A percentile compares a stretch with the other conserved stretches of the same genome.
Conservation (phyloP, 1,139 yeast genomes). For the Debaryomyces subglobosus region DNA sequence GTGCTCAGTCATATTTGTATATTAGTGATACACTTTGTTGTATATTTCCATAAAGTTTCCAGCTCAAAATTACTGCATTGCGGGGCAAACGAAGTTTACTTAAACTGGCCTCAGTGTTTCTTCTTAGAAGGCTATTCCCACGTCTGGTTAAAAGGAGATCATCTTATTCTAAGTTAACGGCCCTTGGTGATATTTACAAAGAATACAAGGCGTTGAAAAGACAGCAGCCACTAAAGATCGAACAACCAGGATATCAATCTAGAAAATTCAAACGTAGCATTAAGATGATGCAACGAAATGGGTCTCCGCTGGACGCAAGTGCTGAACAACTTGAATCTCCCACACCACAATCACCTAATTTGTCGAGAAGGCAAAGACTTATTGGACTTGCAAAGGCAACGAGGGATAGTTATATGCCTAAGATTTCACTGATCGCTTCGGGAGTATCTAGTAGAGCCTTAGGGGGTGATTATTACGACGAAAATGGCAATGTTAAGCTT, state of each 20-base stretch:
- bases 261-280: slow-evolving; percentile 18
- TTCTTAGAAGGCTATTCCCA: slow-evolving; percentile 19
- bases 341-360: slow-evolving; percentile 1
- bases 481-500: slow-evolving; percentile 33
- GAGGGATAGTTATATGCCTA: slow-evolving; percentile 60
- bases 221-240: slow-evolving; percentile 16
- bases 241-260: slow-evolving; percentile 13
- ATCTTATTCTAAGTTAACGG: slow-evolving; percentile 18
- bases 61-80: slow-evolving; percentile 14
- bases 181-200: slow-evolving; percentile 24
- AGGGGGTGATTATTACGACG: slow-evolving; percentile 35
- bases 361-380: slow-evolving; percentile 38
- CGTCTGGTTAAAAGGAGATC: slow-evolving; percentile 11
- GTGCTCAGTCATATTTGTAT: not conserved
- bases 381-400: slow-evolving; percentile 57
- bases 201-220: slow-evolving; percentile 30
- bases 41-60: not conserved
- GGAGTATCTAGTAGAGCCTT: slow-evolving; percentile 47
- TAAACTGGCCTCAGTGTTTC: slow-evolving; percentile 25
- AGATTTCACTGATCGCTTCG: slow-evolving; percentile 49
- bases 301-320: slow-evolving; percentile 7
- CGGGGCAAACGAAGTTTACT: slow-evolving; percentile 17
- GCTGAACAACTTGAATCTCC: slow-evolving; percentile 1
- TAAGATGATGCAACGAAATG: slow-evolving; percentile 13
- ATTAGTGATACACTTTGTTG: slow-evolving; percentile 2